Evolutionary conservation across 371 early-diverging fungal genomes (phyloP).

Genomic region (Haplosporangium sp.): DNA sequence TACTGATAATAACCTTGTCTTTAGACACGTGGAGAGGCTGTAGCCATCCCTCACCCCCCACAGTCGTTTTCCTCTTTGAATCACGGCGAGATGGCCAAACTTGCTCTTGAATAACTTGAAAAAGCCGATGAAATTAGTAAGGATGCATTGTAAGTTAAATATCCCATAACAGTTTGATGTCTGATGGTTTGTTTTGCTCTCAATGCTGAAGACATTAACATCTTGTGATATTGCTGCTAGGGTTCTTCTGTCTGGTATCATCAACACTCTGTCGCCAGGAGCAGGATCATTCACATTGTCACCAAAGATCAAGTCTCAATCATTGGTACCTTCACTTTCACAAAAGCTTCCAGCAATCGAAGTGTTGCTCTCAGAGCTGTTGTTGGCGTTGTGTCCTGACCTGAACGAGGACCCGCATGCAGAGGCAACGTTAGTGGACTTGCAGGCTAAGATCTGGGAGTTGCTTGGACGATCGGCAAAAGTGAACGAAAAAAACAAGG

Average conservation of each 20-base stretch:
- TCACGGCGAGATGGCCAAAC: no score
- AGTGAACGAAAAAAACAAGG: neutral
- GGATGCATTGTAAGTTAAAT: no score
- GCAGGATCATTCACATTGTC: neutral
- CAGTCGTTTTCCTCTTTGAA: no score
- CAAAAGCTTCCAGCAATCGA: neutral
- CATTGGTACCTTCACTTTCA: slow-evolving; percentile 2
- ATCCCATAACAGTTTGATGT: no score
- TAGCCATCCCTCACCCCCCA: no score
- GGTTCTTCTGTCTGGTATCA: slow-evolving; percentile 14
- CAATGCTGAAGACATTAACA: neutral
- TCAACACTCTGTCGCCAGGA: slow-evolving; percentile 13
- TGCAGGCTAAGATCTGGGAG: slow-evolving; percentile 9
- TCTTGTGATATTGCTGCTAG: neutral
- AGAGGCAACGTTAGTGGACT: neutral
- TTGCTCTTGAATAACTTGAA: no score
- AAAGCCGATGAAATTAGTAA: no score
- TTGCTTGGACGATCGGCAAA: neutral
- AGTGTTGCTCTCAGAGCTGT: neutral
- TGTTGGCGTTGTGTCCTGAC: slow-evolving; percentile 8
- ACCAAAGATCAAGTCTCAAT: slow-evolving; percentile 3
- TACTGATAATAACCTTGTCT: no score
- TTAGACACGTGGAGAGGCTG: no score
- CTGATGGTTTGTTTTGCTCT: no score
- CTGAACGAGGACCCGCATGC: slow-evolving; percentile 9